A percentile compares a stretch with the other conserved stretches of the same genome.
phyloP scores from a whole-genome alignment of 2,329 filamentous ascomycete genomes.

The Meredithiella fracta region DNA sequence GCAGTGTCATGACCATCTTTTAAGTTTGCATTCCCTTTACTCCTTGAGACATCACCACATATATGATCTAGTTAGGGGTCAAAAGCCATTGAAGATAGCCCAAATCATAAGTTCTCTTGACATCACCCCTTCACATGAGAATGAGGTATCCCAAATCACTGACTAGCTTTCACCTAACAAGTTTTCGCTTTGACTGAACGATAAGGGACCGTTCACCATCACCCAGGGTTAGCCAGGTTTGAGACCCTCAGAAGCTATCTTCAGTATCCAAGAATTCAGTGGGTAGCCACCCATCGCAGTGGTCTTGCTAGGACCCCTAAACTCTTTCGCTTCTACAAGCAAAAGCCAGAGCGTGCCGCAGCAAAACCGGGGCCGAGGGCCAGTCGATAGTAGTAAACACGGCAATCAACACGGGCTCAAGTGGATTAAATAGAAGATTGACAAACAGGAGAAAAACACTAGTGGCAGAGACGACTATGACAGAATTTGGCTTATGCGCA shows the following conservation, averaged over 20 bases:
- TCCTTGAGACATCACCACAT: no score
- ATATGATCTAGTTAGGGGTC: no score
- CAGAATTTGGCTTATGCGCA: neutral
- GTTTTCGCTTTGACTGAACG: neutral
- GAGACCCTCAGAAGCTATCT: neutral
- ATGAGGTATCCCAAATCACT: no score
- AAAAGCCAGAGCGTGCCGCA: constrained; percentile 4
- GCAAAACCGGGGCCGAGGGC: neutral
- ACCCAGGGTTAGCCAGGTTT: neutral
- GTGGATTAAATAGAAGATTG: no score
- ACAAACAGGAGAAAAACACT: no score
- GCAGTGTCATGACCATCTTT: neutral
- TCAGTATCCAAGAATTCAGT: no score
- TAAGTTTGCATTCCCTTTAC: no score
- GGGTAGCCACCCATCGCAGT: no score
- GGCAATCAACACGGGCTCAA: no score
- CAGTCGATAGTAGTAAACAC: neutral
- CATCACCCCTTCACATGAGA: no score
- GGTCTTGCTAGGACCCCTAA: neutral
- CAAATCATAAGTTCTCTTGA: no score
- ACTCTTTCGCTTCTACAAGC: neutral
- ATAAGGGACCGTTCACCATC: neutral
- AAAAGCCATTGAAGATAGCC: no score
- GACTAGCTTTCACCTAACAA: neutral
- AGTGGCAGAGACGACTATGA: neutral